These are phyloP conservation scores for Coniophora puteana DNA, from an alignment of 1,284 basidiomycete species.

Conservation along the genomic window DNA sequence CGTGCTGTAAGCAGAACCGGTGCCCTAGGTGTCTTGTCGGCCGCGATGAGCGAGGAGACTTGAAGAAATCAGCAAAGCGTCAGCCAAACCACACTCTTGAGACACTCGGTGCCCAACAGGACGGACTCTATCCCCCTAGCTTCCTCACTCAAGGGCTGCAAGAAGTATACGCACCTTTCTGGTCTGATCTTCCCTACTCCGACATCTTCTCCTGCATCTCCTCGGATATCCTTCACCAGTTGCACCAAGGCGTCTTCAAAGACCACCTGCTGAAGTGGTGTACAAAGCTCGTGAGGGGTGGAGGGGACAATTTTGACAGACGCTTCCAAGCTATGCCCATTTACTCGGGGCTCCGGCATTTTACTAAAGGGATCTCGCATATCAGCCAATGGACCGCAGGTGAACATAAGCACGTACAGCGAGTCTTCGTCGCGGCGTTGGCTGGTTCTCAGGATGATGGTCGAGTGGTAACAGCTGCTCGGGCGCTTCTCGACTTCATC, in stretches of 20 bases:
- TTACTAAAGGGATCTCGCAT: constrained; percentile 1
- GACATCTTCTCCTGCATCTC: constrained; percentile 21
- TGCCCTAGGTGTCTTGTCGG: constrained; percentile 16
- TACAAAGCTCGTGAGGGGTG: not conserved
- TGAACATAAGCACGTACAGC: constrained; percentile 8
- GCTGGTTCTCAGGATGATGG: not conserved
- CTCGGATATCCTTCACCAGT: constrained; percentile 28
- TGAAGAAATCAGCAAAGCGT: not conserved
- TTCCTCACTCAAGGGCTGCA: constrained; percentile 6
- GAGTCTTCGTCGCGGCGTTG: constrained; percentile 2
- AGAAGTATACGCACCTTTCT: constrained; percentile 18
- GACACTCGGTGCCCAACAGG: not conserved
- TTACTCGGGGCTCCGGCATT: constrained; percentile 7
- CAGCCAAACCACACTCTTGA: not conserved
- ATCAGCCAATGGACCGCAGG: constrained; percentile 4
- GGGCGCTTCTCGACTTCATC: constrained; percentile 15
- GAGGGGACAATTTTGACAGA: constrained; percentile 11
- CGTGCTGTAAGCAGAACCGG: constrained; percentile 16
- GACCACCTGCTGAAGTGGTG: constrained; percentile 12
- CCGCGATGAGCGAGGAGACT: constrained; percentile 8
- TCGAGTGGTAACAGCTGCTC: constrained; percentile 7
- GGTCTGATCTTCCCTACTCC: constrained; percentile 18
- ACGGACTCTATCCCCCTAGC: not conserved
- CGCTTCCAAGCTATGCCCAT: constrained; percentile 10
- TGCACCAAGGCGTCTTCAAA: constrained; percentile 31